phyloP scores from a whole-genome alignment of 768 basidiomycete genomes.

The Leccinum subtestaceum region DNA sequence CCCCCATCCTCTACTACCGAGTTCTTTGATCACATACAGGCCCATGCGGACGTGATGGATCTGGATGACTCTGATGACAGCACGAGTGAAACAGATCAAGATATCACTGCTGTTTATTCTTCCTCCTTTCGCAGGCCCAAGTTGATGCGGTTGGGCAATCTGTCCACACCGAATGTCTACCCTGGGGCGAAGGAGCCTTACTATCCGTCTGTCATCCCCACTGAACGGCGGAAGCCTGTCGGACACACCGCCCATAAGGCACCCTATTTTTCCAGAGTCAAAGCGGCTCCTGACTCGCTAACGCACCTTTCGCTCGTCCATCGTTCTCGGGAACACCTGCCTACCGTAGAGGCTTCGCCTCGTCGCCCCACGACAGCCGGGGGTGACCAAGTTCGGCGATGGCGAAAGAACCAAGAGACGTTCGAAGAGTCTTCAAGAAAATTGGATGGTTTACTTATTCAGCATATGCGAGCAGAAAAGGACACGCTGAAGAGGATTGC shows the following conservation, averaged over 20 bases:
- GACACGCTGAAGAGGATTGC: constrained; percentile 79
- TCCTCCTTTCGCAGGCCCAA: constrained; percentile 33
- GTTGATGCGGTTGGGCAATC: constrained; percentile 65
- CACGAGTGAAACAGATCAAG: constrained; percentile 38
- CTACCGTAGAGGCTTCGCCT: constrained; percentile 13
- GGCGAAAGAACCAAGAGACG: constrained; percentile 32
- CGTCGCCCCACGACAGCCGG: constrained; percentile 16
- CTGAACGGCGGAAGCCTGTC: constrained; percentile 48
- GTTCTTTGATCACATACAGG: constrained; percentile 75
- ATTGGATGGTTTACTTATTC: constrained; percentile 76
- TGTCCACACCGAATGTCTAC: constrained; percentile 64
- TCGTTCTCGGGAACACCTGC: constrained; percentile 43
- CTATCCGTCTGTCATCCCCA: constrained; percentile 33
- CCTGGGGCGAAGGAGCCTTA: constrained; percentile 37
- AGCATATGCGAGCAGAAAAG: constrained; percentile 82
- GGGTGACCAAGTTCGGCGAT: constrained; percentile 25
- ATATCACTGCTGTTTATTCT: constrained; percentile 31
- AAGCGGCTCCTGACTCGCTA: constrained; percentile 32
- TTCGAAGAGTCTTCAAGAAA: constrained; percentile 58
- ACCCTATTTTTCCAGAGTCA: constrained; percentile 49
- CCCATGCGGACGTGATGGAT: constrained; percentile 72
- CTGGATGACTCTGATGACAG: constrained; percentile 57
- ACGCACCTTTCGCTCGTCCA: constrained; percentile 34
- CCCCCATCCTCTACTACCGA: constrained; percentile 62
- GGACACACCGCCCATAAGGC: constrained; percentile 45